Conservation (phyloP, 179 eudicot species). For the Camellia oleifera region DNA sequence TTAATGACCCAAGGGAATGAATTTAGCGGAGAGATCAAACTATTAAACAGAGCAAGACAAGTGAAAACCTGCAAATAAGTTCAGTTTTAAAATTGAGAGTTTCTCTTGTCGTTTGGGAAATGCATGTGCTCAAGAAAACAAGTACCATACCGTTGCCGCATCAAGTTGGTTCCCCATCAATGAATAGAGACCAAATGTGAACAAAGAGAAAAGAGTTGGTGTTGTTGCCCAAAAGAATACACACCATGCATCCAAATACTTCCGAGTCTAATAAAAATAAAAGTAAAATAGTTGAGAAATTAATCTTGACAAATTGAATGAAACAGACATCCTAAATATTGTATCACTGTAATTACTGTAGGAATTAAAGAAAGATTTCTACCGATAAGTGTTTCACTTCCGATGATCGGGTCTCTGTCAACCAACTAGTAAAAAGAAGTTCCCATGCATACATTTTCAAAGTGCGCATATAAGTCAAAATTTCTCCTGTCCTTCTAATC, state of each 20-base stretch:
- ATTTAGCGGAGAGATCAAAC: conserved; percentile 88
- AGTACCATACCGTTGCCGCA: conserved; percentile 82
- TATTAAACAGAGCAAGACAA: conserved; percentile 90
- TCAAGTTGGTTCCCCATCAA: conserved; percentile 88
- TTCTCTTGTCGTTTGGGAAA: conserved; percentile 4
- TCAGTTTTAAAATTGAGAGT: not conserved
- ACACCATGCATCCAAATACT: conserved; percentile 99
- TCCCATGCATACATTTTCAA: conserved; percentile 99
- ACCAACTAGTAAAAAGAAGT: conserved; percentile 71
- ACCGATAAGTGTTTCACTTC: conserved; percentile 86
- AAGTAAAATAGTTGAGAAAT: conserved; percentile 8
- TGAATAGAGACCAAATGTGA: conserved; percentile 88
- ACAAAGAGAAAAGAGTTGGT: conserved; percentile 89
- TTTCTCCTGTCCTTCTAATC: conserved; percentile 88
- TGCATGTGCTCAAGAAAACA: conserved; percentile 8
- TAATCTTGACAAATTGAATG: not conserved
- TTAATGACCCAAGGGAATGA: conserved; percentile 99
- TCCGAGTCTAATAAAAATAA: conserved; percentile 58
- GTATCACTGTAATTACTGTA: not conserved
- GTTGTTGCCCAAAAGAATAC: conserved; percentile 99
- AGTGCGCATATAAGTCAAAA: conserved; percentile 77
- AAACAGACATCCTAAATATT: not conserved
- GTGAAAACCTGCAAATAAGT: conserved; percentile 81
- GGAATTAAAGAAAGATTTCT: conserved; percentile 23
- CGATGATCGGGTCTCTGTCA: conserved; percentile 76